These are phyloP conservation scores for Syzygium grande DNA, from an alignment of 345 rosid species.

Conservation along the genomic window DNA sequence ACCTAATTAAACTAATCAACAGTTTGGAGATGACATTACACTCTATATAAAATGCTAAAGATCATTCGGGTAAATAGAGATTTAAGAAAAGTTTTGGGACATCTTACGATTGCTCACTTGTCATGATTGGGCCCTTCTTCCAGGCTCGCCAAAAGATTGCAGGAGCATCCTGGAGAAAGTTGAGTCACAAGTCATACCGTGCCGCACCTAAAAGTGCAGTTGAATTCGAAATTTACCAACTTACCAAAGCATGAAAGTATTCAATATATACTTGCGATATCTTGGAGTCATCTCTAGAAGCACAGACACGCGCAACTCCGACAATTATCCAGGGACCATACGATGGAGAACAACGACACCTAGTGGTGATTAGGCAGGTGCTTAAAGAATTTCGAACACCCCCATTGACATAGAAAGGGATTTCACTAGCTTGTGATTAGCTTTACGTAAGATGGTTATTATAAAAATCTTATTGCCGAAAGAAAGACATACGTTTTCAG, in stretches of 20 bases:
- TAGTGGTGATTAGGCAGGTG: background rate
- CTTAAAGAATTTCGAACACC: background rate
- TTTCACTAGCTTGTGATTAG: background rate
- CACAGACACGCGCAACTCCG: background rate
- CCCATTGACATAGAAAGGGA: background rate
- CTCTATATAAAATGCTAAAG: background rate
- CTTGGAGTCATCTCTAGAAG: background rate
- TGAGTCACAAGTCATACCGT: background rate
- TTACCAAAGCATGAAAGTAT: background rate
- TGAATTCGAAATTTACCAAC: background rate
- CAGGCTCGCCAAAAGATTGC: background rate
- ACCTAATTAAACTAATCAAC: background rate
- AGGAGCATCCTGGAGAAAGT: background rate
- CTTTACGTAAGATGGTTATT: background rate
- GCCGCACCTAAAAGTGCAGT: background rate
- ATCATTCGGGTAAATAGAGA: background rate
- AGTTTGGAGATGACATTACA: background rate
- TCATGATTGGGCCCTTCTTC: background rate
- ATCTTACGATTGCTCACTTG: background rate
- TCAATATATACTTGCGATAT: background rate
- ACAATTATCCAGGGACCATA: background rate
- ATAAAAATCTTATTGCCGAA: background rate
- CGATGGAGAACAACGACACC: background rate
- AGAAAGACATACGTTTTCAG: background rate
- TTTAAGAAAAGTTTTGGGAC: background rate